Evolutionary conservation across 768 basidiomycete genomes (phyloP).

Genomic region (Mycena rebaudengoi): DNA sequence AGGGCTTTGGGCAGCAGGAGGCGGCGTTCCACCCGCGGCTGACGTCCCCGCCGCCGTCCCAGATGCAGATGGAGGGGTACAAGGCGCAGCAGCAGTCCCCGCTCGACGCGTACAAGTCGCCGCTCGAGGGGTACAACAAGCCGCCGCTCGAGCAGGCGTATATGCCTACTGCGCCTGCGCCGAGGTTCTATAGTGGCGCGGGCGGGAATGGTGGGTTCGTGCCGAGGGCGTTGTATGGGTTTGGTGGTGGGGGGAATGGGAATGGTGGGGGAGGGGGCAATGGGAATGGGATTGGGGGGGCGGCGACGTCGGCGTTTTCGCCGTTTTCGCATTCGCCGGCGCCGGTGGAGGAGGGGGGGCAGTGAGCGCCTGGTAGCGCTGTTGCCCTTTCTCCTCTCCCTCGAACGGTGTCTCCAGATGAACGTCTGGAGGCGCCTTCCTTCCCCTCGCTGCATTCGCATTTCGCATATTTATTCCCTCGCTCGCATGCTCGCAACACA

Average conservation of each 20-base stretch:
- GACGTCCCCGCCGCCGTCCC: constrained; percentile 18
- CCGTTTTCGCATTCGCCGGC: constrained; percentile 23
- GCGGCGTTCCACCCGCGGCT: constrained; percentile 22
- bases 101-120: too few relatives aligned
- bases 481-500: too few relatives aligned
- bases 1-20: too few relatives aligned
- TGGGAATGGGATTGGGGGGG: background rate
- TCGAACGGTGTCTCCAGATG: background rate
- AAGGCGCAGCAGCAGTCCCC: too few relatives aligned
- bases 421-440: too few relatives aligned
- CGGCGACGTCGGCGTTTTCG: constrained; percentile 8
- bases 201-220: too few relatives aligned
- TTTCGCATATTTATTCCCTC: too few relatives aligned
- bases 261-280: background rate
- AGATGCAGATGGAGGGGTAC: background rate
- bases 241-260: constrained; percentile 18
- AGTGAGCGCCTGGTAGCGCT: constrained; percentile 7
- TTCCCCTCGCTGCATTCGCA: too few relatives aligned
- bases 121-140: too few relatives aligned
- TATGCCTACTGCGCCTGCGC: constrained; percentile 6
- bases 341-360: constrained; percentile 5
- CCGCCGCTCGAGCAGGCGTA: too few relatives aligned
- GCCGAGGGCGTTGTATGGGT: constrained; percentile 13
- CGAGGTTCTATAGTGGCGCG: constrained; percentile 17
- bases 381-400: background rate